Conservation (phyloP, 164 flowering plant genomes). For the Akebia trifoliata region DNA sequence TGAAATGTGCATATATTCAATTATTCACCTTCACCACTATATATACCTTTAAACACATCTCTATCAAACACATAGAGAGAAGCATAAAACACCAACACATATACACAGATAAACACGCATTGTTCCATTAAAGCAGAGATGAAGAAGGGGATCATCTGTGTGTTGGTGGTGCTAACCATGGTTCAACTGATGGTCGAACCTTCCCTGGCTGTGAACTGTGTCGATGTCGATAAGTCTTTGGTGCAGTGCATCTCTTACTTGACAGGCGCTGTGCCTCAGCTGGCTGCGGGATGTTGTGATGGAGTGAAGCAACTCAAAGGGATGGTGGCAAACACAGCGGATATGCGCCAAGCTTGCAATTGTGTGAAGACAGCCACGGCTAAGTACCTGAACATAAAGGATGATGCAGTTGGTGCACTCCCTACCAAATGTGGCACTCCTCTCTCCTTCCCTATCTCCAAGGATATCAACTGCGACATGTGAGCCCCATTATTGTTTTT, state of each 20-base stretch:
- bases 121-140: background rate
- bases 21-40: background rate
- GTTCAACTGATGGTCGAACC: slow-evolving; percentile 14
- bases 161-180: slow-evolving; percentile 12
- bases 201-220: slow-evolving; percentile 13
- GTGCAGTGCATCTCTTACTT: slow-evolving; percentile 14
- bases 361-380: slow-evolving; percentile 8
- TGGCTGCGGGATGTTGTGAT: slow-evolving; percentile 8
- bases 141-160: slow-evolving; percentile 8
- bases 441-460: background rate
- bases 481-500: too few relatives aligned
- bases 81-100: background rate
- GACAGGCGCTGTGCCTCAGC: background rate
- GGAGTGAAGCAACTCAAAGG: slow-evolving; percentile 10
- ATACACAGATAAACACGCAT: background rate
- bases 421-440: slow-evolving; percentile 7
- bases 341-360: slow-evolving; percentile 10
- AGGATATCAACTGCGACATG: background rate
- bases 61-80: background rate
- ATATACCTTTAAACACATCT: background rate
- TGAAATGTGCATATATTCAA: background rate
- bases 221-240: slow-evolving; percentile 1
- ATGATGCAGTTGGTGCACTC: slow-evolving; percentile 10
- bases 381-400: slow-evolving; percentile 3
- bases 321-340: background rate